phyloP scores from a whole-genome alignment of 1,139 yeast genomes.

The Blastobotrys aristatus region DNA sequence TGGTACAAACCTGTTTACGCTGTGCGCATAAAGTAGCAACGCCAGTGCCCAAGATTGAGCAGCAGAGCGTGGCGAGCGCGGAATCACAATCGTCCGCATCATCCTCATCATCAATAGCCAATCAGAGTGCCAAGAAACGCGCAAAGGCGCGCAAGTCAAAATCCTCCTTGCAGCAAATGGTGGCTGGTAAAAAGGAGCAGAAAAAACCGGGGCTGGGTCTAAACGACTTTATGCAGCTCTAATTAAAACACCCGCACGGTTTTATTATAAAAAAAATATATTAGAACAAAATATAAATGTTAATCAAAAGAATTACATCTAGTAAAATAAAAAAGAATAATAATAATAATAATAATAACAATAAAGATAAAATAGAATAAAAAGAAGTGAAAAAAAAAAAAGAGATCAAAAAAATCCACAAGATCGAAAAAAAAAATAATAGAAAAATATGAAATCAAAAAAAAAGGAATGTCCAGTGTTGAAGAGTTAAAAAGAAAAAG shows the following conservation, averaged over 20 bases:
- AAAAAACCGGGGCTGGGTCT: background rate
- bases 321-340: background rate
- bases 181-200: constrained; percentile 7
- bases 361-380: background rate
- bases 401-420: background rate
- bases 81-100: background rate
- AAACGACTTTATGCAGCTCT: constrained; percentile 7
- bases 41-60: background rate
- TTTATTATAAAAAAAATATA: no score
- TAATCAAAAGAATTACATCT: background rate
- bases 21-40: background rate
- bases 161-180: constrained; percentile 12
- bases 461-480: no score
- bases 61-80: background rate
- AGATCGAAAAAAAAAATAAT: background rate
- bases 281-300: background rate
- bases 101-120: background rate
- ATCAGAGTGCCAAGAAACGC: constrained; percentile 6
- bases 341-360: background rate
- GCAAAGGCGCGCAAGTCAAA: constrained; percentile 8
- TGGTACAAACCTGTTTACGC: background rate
- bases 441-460: no score
- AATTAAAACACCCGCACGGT: no score
- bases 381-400: background rate
- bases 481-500: no score